Base-by-base conservation (phyloP, 306 rosid species). In the Malus orientalis region DNA sequence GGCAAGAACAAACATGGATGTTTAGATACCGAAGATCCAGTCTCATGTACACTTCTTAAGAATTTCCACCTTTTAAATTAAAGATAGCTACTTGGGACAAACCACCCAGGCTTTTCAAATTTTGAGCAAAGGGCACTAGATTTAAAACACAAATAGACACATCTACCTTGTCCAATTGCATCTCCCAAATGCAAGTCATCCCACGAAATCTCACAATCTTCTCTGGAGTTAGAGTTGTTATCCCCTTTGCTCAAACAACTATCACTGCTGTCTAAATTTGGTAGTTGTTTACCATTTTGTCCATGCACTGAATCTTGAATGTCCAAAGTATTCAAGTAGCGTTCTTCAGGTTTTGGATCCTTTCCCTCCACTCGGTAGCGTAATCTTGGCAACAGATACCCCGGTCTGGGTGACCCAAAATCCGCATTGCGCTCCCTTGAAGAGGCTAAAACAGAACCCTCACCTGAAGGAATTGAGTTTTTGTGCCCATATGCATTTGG, bases 131-230 rank as follows among this genome's bases (percentile, higher is more conserved):
- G 40, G 30, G 61, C 44, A 27, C 68, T 13, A 40, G 25, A 14
- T 60, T 13, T 23, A 73, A 5, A 36, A 14, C 32, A 58, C 14
- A 58, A 38, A 42, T 38, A 16, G 11, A 42, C 22, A 14, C 5
- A 8, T 44, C 53, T 90, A 90, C 97, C 96, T 75, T 88, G 90
- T 82, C 96, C 97, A 76, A 90, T 82, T 80, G 83, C 91, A 36
- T 88, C 90, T 74, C 91, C 83, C 42, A 89, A 81, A 42, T 82
- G 84, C 74, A 92, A 81, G 73, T 88, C 86, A 77, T 92, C 89
- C 93, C 91, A 90, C 19, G 38, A 82, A 71, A 92, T 90, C 76
- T 82, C 96, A 75, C 87, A 84, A 54, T 80, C 78, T 30, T 60
- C 82, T 44, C 80, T 67, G 58, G 87, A 70, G 67, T 75, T 80